Percentiles rank a stretch among this genome's conserved stretches.
phyloP scores from a whole-genome alignment of 306 rosid species.

The Cucurbita argyrosperma region DNA sequence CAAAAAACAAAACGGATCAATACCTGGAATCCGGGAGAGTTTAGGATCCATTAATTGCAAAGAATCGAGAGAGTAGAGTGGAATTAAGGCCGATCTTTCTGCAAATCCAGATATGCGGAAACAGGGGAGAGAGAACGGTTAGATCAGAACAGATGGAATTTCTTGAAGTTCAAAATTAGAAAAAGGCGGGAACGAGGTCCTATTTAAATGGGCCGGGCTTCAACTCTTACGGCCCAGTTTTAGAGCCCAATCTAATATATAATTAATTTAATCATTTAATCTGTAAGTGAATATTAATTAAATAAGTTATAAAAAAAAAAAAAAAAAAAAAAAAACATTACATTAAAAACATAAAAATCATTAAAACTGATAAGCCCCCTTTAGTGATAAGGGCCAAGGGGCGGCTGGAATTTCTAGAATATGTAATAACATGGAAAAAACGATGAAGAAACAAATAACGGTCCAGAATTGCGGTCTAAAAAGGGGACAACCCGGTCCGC shows the following conservation, averaged over 20 bases:
- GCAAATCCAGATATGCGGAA: neutral
- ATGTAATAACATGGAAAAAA: neutral
- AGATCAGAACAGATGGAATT: neutral
- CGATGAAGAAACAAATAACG: neutral
- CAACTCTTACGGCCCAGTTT: neutral
- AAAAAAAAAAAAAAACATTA: too few relatives aligned
- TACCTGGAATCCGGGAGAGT: conserved; percentile 1
- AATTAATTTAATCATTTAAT: neutral
- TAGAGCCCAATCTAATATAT: neutral
- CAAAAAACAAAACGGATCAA: neutral
- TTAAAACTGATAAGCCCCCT: neutral
- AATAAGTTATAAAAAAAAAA: neutral
- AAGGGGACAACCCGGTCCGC: neutral
- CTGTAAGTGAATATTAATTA: neutral
- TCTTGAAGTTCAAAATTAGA: neutral
- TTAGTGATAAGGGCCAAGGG: neutral
- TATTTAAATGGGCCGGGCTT: neutral
- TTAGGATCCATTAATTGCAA: conserved; percentile 5
- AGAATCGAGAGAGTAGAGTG: neutral
- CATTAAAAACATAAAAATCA: too few relatives aligned
- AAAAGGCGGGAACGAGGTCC: neutral
- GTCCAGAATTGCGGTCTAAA: neutral
- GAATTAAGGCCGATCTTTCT: neutral
- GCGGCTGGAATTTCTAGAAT: neutral
- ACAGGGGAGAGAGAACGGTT: neutral